phyloP scores from a whole-genome alignment of 306 rosid genomes.

The Lotus japonicus region DNA sequence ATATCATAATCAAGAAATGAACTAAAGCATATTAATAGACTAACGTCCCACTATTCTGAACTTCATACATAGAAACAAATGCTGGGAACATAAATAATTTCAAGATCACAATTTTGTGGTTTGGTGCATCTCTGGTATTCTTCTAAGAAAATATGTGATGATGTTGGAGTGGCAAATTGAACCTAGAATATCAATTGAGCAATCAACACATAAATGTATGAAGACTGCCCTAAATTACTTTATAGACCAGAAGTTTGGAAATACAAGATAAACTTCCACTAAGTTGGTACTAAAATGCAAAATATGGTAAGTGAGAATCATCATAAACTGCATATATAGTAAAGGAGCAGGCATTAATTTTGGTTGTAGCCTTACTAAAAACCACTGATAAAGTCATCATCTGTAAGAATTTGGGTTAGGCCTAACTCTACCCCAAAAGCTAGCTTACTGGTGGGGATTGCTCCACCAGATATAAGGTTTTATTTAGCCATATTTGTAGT shows the following conservation, averaged over 20 bases:
- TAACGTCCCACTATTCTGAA: background rate
- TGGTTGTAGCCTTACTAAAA: too few relatives aligned
- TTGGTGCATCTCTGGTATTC: background rate
- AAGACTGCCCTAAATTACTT: background rate
- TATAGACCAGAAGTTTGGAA: background rate
- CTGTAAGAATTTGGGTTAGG: too few relatives aligned
- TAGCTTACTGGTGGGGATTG: too few relatives aligned
- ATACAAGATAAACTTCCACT: background rate
- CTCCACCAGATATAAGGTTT: too few relatives aligned
- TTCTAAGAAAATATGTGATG: background rate
- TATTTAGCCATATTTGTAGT: too few relatives aligned
- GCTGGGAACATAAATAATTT: background rate
- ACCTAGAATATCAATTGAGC: background rate
- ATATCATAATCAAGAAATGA: background rate
- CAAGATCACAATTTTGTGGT: background rate
- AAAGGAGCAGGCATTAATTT: background rate
- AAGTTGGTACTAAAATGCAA: background rate
- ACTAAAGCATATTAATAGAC: background rate
- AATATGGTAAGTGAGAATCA: background rate
- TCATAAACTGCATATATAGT: background rate
- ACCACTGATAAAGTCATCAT: background rate
- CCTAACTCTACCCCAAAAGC: too few relatives aligned
- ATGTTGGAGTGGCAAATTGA: background rate
- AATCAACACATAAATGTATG: background rate
- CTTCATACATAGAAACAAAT: background rate